Evolutionary conservation across 2,329 filamentous ascomycete genomes (phyloP), one percentile per base, ranked within the genome.

Genomic region (Magnaporthiopsis rhizophila): DNA sequence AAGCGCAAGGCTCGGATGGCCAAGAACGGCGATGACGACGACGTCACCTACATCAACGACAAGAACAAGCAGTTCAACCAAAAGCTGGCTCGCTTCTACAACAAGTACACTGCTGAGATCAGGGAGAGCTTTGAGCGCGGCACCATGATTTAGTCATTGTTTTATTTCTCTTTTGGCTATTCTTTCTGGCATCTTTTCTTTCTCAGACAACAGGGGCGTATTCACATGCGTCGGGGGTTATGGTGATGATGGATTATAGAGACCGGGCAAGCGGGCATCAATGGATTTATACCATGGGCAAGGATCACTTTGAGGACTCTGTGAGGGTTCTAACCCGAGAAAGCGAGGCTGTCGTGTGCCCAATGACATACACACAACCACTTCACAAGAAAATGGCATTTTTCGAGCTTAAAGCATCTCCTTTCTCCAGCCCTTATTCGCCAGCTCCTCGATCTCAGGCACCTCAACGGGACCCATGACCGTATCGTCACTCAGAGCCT

Each of bases 11-110:
- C 96, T 69, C 84, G 92, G 63, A 87, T 90, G 74, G 85, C 86
- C 15, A 85, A 88, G 74, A 89, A 88, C 67, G 92, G 93, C 65
- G 92, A 96, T 68, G 90, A 93, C 61, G 89, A 87, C 34, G 95
- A 99, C 76, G 90, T 98, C 71, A 98, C 94, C 9, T 98, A 97
- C 78, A 99, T 99, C 85, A 99, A 99, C 79, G 92, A 97, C 79
- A 97, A 99, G 89, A 99, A 99, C 83, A 98, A 98, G 83, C 92
- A 97, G 83, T 99, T 99, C 81, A 99, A 99, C 86, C 88, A 96
- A 80, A 98, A 99, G 80, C 81, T 99, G 76, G 83, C 89, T 64
- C 84, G 95, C 69, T 99, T 98, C 80, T 99, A 99, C 79, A 95
- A 99, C 80, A 96, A 97, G 81, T 99, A 99, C 77, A 99, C 95